Base-by-base conservation (phyloP, 225 moss, liverwort and hornwort genomes). In the Antitrichia curtipendula region DNA sequence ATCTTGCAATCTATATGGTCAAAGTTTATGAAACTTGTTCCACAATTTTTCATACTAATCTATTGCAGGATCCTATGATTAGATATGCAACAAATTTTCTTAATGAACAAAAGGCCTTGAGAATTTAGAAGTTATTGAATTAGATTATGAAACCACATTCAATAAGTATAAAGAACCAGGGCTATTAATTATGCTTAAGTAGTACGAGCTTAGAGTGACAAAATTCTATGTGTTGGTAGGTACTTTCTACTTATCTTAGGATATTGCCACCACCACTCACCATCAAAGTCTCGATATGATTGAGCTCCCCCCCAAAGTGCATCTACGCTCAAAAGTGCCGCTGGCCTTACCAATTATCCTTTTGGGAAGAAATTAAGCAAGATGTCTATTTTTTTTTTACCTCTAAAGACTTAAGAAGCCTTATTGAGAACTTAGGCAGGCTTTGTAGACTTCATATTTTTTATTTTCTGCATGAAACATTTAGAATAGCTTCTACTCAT, bases 271-370 rank as follows among this genome's bases (percentile, higher is more conserved):
- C 1, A 0, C 6, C 7, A 47, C 25, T 74, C 0, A 2, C 19
- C 20, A 74, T 74, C 3, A 20, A 19, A 31, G 12, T 7, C 12
- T 0, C 0, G 1, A 47, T 74, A 20, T 12, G 2, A 31, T n/a
- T n/a, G n/a, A n/a, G n/a, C n/a, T n/a, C n/a, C n/a, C n/a, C 19
- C 7, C 1, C 1, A 2, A 10, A 19, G 2, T 3, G 4, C 17
- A 47, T 2, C 0, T 18, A 1, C 3, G 1, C 18, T 18, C 18
- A 18, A 31, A 47, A 10, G 7, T 45, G 10, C 18, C 29, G 10
- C 0, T 4, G 0, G 0, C 17, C 6, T 45, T 9, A 0, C 0
- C 2, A 17, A 72, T 18, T 73, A 47, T 47, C 3, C 2, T 2
- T 38, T n/a, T 7, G 2, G 12, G 7, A 22, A 28, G 17, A 12